Evolutionary conservation across 2,329 filamentous ascomycete species (phyloP), one percentile per base, ranked within the genome.

Genomic region (Ophiostoma populinum): DNA sequence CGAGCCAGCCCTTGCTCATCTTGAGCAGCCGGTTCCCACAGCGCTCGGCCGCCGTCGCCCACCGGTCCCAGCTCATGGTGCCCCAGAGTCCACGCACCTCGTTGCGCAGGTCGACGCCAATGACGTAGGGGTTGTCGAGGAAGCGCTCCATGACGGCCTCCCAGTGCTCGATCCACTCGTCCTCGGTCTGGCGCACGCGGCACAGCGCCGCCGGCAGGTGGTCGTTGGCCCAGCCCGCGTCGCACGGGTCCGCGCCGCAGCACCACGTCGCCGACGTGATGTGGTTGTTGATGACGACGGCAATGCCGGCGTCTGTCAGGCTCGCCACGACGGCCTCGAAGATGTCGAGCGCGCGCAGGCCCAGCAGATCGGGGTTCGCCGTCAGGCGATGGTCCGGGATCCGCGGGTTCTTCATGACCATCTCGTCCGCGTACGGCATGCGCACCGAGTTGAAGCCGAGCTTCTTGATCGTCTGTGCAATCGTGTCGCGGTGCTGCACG

Each of bases 371-470:
- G 29, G 61, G 58, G 46, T 79, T 79, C 7, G 70, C 69, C 7
- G 57, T 50, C 27, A 79, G 53, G 7, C 67, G 54, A 29, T 61
- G 52, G 4, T 56, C 53, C 15, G 63, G 54, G 31, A 77, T 57
- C 17, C 58, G 47, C 1, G 72, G 73, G 46, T 79, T 76, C 16
- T 55, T 47, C 21, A 64, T 60, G 34, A 80, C 72, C 55, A 79
- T 60, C 54, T 80, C 74, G 52, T 80, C 75, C 13, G 70, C 64
- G 53, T 80, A 80, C 3, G 75, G 75, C 31, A 80, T 53, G 3
- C 75, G 62, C 31, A 80, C 75, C 47, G 72, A 76, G 55, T 80
- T 80, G 61, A 80, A 80, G 11, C 75, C 75, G 37, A 80, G 56
- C 8, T 50, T 49, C 35, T 65, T 62, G 49, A 80, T 75, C 12